phyloP scores from a whole-genome alignment of 2,329 filamentous ascomycete species.

The Aspergillus fijiensis region DNA sequence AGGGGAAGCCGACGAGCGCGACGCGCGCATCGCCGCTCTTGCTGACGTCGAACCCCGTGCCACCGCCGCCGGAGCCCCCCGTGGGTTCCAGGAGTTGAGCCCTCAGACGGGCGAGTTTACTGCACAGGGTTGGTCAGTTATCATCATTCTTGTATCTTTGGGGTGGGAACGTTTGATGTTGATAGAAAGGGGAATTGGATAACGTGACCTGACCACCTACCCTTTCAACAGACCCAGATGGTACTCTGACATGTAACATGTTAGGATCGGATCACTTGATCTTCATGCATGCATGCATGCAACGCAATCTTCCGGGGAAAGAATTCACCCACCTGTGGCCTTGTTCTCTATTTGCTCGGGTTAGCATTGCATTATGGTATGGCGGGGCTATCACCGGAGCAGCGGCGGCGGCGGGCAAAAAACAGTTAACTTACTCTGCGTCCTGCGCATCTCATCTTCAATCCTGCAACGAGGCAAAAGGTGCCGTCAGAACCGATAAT shows the following conservation, averaged over 20 bases:
- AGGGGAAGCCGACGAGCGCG: slow-evolving; percentile 96
- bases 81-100: slow-evolving; percentile 91
- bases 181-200: neutral
- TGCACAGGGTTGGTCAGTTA: slow-evolving; percentile 37
- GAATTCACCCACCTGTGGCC: slow-evolving; percentile 74
- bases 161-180: neutral
- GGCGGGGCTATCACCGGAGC: too few species aligned
- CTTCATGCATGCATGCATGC: neutral
- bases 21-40: slow-evolving; percentile 97
- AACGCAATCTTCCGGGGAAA: neutral
- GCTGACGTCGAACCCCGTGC: slow-evolving; percentile 83
- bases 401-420: neutral
- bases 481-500: neutral
- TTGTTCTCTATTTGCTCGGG: slow-evolving; percentile 75
- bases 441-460: slow-evolving; percentile 98
- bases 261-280: neutral
- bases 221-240: slow-evolving; percentile 97
- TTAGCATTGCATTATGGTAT: slow-evolving; percentile 32
- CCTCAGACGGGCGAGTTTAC: slow-evolving; percentile 91
- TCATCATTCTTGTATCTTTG: neutral
- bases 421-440: slow-evolving; percentile 72
- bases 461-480: slow-evolving; percentile 63
- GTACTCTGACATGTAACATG: slow-evolving; percentile 67
- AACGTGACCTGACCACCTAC: slow-evolving; percentile 50
- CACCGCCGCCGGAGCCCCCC: slow-evolving; percentile 75